phyloP scores from a whole-genome alignment of 1,139 yeast genomes.

The Hansenula sp. region DNA sequence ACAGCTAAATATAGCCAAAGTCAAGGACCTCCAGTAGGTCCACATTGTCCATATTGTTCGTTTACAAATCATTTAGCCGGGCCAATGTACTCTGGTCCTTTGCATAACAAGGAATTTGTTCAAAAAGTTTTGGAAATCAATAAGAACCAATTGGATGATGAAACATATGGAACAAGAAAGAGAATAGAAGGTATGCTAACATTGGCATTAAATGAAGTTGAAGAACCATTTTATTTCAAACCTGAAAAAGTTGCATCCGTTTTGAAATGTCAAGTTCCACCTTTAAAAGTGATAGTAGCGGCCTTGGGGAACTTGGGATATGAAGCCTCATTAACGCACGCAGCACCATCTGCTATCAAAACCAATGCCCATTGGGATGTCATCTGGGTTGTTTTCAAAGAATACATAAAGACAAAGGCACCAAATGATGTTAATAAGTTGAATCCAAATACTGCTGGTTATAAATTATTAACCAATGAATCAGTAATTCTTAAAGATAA shows the following conservation, averaged over 20 bases:
- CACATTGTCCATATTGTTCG: constrained; percentile 68
- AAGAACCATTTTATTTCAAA: constrained; percentile 75
- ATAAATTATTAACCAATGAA: constrained; percentile 46
- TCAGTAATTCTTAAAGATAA: constrained; percentile 24
- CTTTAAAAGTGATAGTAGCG: constrained; percentile 64
- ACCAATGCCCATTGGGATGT: constrained; percentile 86
- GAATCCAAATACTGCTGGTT: constrained; percentile 60
- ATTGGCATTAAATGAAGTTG: constrained; percentile 70
- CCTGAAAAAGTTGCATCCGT: constrained; percentile 74
- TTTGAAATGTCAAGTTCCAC: constrained; percentile 80
- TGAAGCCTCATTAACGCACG: constrained; percentile 82
- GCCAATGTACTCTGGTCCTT: constrained; percentile 89
- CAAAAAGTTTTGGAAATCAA: constrained; percentile 57
- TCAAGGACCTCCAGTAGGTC: constrained; percentile 52
- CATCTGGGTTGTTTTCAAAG: constrained; percentile 67
- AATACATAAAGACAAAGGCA: constrained; percentile 52
- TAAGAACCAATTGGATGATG: constrained; percentile 40
- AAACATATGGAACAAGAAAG: constrained; percentile 69
- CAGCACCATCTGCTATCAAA: constrained; percentile 79
- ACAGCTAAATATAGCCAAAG: constrained; percentile 49
- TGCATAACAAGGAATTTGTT: constrained; percentile 69
- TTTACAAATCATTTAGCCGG: constrained; percentile 78
- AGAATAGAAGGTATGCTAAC: constrained; percentile 92
- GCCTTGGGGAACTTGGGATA: constrained; percentile 88
- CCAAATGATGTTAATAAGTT: constrained; percentile 38